Evolutionary conservation across 148 eudicot genomes (phyloP), one percentile per base, ranked within the genome.

Genomic region (Tetragonia tetragonoides): DNA sequence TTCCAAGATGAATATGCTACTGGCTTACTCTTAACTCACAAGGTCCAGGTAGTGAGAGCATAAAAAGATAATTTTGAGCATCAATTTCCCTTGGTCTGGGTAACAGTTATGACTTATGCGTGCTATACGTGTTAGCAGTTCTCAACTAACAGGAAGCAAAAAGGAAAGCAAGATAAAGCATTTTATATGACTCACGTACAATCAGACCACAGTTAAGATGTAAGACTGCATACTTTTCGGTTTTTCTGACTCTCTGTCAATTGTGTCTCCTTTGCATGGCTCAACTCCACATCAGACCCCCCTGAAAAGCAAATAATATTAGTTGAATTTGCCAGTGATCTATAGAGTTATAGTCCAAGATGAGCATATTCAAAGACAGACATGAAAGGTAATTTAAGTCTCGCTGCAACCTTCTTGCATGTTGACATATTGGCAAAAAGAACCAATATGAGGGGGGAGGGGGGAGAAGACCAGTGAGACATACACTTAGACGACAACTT

Each of bases 171-270:
- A 68, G 6, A 28, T 18, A n/a, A 4, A 53, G 20, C 60, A 10
- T 15, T 60, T 51, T 7, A 24, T 2, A 44, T 3, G 74, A 8
- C 0, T 60, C 68, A 46, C 2, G 37, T 14, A 38, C 54, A 37
- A 34, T 41, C 46, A 21, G 16, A 68, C 7, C 40, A 66, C 34
- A n/a, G 67, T 21, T 41, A 57, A 68, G 80, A 69, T 59, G 54
- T 38, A 70, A 70, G 44, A 82, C 41, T 69, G 74, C 83, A 81
- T 80, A 78, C 91, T 80, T 88, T 94, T 78, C 74, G 85, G 77
- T 74, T 86, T 83, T 81, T 88, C 69, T 73, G 89, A 74, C 66
- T 80, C 84, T 84, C 93, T 77, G 85, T 72, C 69, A 87, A 66
- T 44, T 86, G 79, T 65, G 75, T 77, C 75, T 82, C 93, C 78